Evolutionary conservation across 2,329 filamentous ascomycete species (phyloP), one percentile per base, ranked within the genome.

Genomic region (Aspergillus sp.): DNA sequence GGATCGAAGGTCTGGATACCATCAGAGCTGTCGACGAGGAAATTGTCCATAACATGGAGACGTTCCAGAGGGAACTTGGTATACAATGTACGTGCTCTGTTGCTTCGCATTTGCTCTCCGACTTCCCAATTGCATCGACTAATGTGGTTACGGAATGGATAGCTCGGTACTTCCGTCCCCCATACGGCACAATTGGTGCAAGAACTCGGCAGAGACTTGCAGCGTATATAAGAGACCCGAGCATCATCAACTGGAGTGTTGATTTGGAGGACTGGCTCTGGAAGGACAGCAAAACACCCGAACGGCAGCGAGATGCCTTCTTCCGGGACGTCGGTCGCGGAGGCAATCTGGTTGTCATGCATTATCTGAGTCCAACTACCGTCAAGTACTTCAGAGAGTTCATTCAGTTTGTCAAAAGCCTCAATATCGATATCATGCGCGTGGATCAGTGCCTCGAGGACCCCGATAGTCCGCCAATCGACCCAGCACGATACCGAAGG

Each of bases 221-320:
- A 0, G 79, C 80, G 23, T 74, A 74, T 17, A 81, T 83, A 22
- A 77, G 81, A 1, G 80, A 84, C 15, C 82, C 86, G 1, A 84
- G 85, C 66, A 84, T 90, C 48, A 83, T 90, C 55, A 87, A 86
- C 72, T 91, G 88, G 89, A 87, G 83, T 69, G 85, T 91, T 49
- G 88, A 91, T 69, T 85, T 90, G 34, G 86, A 91, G 78, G 89
- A 91, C 72, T 91, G 87, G 87, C 69, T 89, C 25, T 91, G 87
- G 87, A 88, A 86, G 1, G 77, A 83, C 71, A 83, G 81, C 0
- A 69, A 76, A 48, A 90, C 87, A 3, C 88, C 88, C 0, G 85
- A 89, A 77, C 87, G 87, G 69, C 89, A 91, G 76, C 76, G 89
- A 15, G 85, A 85, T 3, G 86, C 87, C 13, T 91, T 91, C 76